These are phyloP conservation scores for Onygena corvina DNA, from an alignment of 2,329 filamentous ascomycete genomes.

Conservation along the genomic window DNA sequence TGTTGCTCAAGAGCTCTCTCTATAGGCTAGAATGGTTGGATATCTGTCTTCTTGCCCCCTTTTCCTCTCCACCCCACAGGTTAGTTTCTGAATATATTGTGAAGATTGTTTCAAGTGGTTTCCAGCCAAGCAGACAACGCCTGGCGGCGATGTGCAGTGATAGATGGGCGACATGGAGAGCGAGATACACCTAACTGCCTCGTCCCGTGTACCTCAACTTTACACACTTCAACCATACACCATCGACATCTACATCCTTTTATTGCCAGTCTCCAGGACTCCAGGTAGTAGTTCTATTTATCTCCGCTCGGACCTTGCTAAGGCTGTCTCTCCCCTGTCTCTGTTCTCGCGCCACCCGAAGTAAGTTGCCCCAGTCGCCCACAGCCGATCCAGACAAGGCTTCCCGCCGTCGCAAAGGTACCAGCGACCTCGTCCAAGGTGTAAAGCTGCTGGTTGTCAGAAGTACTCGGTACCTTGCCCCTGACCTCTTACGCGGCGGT, in stretches of 20 bases:
- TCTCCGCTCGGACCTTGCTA: too few species aligned
- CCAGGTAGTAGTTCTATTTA: too few species aligned
- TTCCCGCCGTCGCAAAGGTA: background rate
- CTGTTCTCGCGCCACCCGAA: too few species aligned
- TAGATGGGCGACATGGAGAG: too few species aligned
- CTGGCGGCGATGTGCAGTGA: too few species aligned
- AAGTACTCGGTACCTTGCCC: background rate
- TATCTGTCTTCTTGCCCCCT: background rate
- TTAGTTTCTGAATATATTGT: too few species aligned
- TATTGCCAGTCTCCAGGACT: too few species aligned
- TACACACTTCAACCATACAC: too few species aligned
- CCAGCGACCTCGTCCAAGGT: background rate
- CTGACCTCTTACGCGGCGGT: conserved; percentile 6
- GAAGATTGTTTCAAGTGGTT: background rate
- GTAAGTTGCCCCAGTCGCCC: background rate
- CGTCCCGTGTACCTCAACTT: too few species aligned
- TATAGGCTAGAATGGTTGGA: background rate
- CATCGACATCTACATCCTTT: too few species aligned
- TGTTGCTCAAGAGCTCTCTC: background rate
- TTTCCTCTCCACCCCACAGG: background rate
- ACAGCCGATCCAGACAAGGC: background rate
- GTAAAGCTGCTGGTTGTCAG: background rate
- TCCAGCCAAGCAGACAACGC: background rate
- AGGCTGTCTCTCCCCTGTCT: too few species aligned
- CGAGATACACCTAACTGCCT: too few species aligned